phyloP scores from a whole-genome alignment of 2,329 filamentous ascomycete species.

The Hortaea werneckii region DNA sequence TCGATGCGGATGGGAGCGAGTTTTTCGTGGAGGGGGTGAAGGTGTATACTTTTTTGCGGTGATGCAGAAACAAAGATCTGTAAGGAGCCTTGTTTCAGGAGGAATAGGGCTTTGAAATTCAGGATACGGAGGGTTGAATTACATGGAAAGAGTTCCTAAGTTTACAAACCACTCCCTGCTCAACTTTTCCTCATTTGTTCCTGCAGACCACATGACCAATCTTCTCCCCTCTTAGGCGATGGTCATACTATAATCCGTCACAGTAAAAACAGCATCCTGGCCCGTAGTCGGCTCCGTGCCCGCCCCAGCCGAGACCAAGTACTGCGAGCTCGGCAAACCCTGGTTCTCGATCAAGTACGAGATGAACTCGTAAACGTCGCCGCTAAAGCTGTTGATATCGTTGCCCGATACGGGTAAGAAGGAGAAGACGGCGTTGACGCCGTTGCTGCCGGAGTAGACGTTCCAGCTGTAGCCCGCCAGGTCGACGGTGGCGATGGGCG shows the following conservation, averaged over 20 bases:
- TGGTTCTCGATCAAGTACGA: slow-evolving; percentile 44
- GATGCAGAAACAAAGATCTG: no score
- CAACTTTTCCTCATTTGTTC: no score
- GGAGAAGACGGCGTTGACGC: slow-evolving; percentile 49
- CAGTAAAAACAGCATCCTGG: slow-evolving; percentile 10
- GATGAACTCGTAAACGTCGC: slow-evolving; percentile 49
- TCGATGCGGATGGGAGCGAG: no score
- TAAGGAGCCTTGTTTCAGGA: no score
- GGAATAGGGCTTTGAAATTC: no score
- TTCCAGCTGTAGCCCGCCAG: slow-evolving; percentile 47
- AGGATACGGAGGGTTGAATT: no score
- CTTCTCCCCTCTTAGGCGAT: background rate
- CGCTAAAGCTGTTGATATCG: slow-evolving; percentile 44
- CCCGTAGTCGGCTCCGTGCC: slow-evolving; percentile 11
- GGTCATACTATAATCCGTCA: slow-evolving; percentile 8
- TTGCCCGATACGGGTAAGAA: slow-evolving; percentile 41
- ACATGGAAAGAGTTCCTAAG: no score
- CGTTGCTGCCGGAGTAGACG: slow-evolving; percentile 52
- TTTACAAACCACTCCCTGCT: no score
- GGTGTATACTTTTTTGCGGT: no score
- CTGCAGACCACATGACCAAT: no score
- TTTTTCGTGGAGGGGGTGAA: no score
- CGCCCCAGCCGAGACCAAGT: slow-evolving; percentile 34
- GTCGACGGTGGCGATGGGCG: slow-evolving; percentile 42
- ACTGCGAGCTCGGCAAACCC: slow-evolving; percentile 38